Conservation (phyloP, 208 protist species). For the Acanthamoeba royreba region DNA sequence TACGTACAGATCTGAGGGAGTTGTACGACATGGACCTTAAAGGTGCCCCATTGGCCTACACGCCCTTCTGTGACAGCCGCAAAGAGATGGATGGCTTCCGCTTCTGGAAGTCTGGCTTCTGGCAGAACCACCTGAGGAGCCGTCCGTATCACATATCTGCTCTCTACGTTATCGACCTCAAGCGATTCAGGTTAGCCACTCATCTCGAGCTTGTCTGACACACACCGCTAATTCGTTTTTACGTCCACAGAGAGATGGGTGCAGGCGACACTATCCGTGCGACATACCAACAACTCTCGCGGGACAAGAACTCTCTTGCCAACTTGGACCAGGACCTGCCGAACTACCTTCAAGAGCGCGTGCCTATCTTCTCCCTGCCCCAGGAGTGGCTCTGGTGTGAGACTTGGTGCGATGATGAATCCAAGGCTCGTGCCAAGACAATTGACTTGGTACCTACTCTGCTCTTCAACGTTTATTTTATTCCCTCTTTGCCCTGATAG, state of each 20-base stretch:
- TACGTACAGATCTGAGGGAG: slow-evolving; percentile 88
- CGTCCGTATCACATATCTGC: slow-evolving; percentile 96
- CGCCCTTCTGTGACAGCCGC: slow-evolving; percentile 95
- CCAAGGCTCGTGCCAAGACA: slow-evolving; percentile 92
- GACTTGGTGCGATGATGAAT: slow-evolving; percentile 94
- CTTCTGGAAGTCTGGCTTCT: slow-evolving; percentile 93
- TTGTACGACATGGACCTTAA: slow-evolving; percentile 96
- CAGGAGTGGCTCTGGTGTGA: slow-evolving; percentile 99
- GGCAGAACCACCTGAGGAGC: slow-evolving; percentile 90
- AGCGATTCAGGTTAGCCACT: slow-evolving; percentile 69
- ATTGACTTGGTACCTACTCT: slow-evolving; percentile 87
- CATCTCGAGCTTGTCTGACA: not conserved
- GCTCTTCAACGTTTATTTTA: not conserved
- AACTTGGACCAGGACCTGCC: slow-evolving; percentile 94
- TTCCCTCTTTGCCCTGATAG: not conserved
- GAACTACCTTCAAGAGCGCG: slow-evolving; percentile 91
- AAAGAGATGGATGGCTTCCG: slow-evolving; percentile 88
- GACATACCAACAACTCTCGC: slow-evolving; percentile 86
- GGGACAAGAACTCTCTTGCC: slow-evolving; percentile 87
- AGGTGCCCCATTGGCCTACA: slow-evolving; percentile 92
- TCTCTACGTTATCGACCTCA: slow-evolving; percentile 95
- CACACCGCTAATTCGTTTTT: not conserved
- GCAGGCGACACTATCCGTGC: slow-evolving; percentile 91
- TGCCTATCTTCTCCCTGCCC: slow-evolving; percentile 95
- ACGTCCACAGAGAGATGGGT: slow-evolving; percentile 80